Evolutionary conservation across 1,284 basidiomycete species (phyloP), one percentile per base, ranked within the genome.

Genomic region (Pyrrhoderma lamaoense): DNA sequence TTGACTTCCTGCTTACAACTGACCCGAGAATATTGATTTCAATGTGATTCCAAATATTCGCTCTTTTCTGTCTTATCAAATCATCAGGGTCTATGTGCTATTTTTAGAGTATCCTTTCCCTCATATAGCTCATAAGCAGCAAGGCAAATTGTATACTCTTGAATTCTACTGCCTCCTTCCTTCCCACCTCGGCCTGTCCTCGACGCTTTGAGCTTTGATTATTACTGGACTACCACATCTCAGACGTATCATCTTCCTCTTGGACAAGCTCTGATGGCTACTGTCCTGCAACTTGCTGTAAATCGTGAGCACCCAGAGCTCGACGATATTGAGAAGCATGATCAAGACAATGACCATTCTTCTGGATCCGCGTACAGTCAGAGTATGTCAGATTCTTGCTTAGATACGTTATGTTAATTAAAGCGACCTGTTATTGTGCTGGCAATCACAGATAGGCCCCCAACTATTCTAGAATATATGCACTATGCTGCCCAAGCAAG

Each of bases 221-320:
- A 16, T 5, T 14, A 18, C 38, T 40, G 11, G 27, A 31, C 22
- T 35, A 19, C 45, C 13, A 18, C 43, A 45, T n/a, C 14, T 35
- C 27, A 31, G 14, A 8, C 14, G 14, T 13, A 16, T 42, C 22
- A 18, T 25, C 14, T 25, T 14, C 27, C 18, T 16, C 16, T 31
- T 13, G 34, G 3, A 21, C 5, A 5, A 31, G 7, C 27, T 5
- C 27, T 5, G 27, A 51, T 51, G 48, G 48, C 53, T n/a, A 51
- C 53, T 18, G 53, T 48, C 11, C 43, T 54, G n/a, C 25, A 51
- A 31, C 44, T 54, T 23, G 47, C 53, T 14, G 36, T 21, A 5
- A 44, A 54, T 25, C 44, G 48, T 14, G 47, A 51, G 19, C 53
- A 54, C 27, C 35, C 42, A 34, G 48, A 51, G 36, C 43, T 51